Base-by-base conservation (phyloP, 176 grass and related monocot genomes). In the Bolboschoenus planiculmis region DNA sequence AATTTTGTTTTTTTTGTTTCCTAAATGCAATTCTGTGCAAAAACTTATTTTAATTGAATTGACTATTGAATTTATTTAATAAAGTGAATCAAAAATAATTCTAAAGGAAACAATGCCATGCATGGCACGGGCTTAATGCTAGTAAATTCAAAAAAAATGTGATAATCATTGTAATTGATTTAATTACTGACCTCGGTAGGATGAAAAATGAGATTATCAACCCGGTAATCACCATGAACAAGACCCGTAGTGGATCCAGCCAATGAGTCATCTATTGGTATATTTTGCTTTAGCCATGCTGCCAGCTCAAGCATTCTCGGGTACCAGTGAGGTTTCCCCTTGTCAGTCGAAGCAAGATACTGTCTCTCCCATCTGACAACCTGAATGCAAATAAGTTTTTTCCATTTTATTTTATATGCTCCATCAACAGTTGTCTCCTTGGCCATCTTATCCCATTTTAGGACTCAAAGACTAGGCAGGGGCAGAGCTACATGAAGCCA, bases 161-260 rank as follows among this genome's bases (percentile, higher is more conserved):
- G 18, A 82, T 70, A 56, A 61, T 43, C 56, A 82, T 1, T 42
- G 24, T 53, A 77, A 39, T 56, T 11, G 27, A 83, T 88, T 26
- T 53, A 78, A 84, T 81, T 67, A 74, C 83, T 58, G 75, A 94
- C 95, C 90, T 98, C 89, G 18, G 78, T 86, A 71, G 92, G 96
- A 64, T 98, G 96, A 39, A 98, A 98, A 85, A 98, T 78, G 31
- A 98, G 87, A 87, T 98, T 98, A 88, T 93, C 95, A 60, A 94
- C 42, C 35, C 92, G 87, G 78, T 88, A 98, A 82, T 98, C 95
- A 76, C 95, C 95, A 83, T 98, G 95, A 81, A 98, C 95, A 74
- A 98, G 84, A 39, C 92, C 92, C 24, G 89, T 95, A 83, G 84
- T 85, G 23, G 81, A 78, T 82, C 67, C 78, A 53, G 65, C 43